Conservation (phyloP, 495 filamentous ascomycete genomes). For the Penicillium canescens region DNA sequence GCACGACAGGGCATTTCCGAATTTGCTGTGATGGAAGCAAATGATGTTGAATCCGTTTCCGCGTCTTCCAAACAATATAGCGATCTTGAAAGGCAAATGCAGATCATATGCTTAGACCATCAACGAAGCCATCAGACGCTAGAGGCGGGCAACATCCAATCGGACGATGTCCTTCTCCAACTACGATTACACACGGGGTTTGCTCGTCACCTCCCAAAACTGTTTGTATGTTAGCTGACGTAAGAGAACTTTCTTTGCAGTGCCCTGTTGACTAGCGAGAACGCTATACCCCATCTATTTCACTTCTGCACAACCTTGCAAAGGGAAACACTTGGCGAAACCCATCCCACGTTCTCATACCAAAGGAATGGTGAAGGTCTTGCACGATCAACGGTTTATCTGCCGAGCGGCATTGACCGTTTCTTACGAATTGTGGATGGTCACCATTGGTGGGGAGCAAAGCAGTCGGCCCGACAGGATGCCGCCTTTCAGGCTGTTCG, state of each 20-base stretch:
- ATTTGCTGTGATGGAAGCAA: slow-evolving; percentile 32
- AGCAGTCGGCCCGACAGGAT: slow-evolving; percentile 70
- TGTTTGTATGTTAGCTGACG: background rate
- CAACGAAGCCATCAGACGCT: background rate
- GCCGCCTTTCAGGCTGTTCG: slow-evolving; percentile 77
- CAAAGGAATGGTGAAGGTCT: background rate
- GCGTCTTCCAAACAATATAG: background rate
- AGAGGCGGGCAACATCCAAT: background rate
- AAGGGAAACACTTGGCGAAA: no score
- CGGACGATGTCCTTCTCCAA: background rate
- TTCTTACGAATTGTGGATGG: slow-evolving; percentile 56
- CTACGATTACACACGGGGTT: slow-evolving; percentile 1
- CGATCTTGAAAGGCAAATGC: slow-evolving; percentile 2
- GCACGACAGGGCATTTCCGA: slow-evolving; percentile 66
- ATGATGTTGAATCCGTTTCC: background rate
- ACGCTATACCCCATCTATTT: no score
- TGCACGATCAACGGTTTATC: slow-evolving; percentile 42
- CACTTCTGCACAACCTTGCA: no score
- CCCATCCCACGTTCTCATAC: slow-evolving; percentile 1
- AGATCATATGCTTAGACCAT: background rate
- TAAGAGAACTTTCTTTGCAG: background rate
- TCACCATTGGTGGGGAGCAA: slow-evolving; percentile 55
- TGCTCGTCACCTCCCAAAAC: background rate
- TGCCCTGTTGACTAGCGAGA: slow-evolving; percentile 1
- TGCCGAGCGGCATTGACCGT: slow-evolving; percentile 65